Evolutionary conservation across 352 stramenopile genomes (phyloP).

Genomic region (Phytophthora podocarpi): DNA sequence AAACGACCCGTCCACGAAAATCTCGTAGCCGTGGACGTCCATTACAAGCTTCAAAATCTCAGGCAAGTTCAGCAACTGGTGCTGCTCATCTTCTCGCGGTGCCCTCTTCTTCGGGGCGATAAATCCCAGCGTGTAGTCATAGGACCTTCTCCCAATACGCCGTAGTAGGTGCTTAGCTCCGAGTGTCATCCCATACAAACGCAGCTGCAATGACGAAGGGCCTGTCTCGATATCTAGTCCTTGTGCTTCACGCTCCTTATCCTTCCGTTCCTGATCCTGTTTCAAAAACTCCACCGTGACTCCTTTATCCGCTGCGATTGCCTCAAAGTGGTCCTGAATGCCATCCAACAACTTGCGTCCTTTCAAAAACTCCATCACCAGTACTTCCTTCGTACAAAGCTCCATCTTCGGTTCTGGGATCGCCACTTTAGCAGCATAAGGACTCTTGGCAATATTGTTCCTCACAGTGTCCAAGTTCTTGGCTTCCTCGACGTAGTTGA

Average conservation of each 20-base stretch:
- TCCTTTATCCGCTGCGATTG: constrained; percentile 84
- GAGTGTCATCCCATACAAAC: constrained; percentile 57
- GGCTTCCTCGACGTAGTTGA: constrained; percentile 95
- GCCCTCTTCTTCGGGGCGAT: constrained; percentile 58
- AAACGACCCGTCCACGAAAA: constrained; percentile 92
- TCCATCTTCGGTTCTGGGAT: constrained; percentile 89
- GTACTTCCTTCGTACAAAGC: constrained; percentile 93
- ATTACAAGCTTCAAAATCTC: constrained; percentile 87
- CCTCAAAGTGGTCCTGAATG: constrained; percentile 91
- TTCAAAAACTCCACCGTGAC: constrained; percentile 89
- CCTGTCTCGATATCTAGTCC: constrained; percentile 81
- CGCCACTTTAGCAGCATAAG: constrained; percentile 66
- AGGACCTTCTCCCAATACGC: constrained; percentile 47
- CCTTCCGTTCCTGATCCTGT: constrained; percentile 71
- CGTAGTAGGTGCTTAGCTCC: constrained; percentile 45
- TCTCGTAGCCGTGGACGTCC: constrained; percentile 92
- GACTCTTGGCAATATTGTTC: constrained; percentile 88
- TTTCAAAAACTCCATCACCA: constrained; percentile 96
- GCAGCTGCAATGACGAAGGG: constrained; percentile 60
- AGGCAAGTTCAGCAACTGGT: constrained; percentile 79
- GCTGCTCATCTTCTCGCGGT: constrained; percentile 37
- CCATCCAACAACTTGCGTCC: constrained; percentile 86
- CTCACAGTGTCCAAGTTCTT: constrained; percentile 90
- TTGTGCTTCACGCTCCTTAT: constrained; percentile 60
- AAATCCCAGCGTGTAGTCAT: constrained; percentile 90